Evolutionary conservation across 176 grass and related monocot species (phyloP), one percentile per base, ranked within the genome.

Genomic region (Alloteropsis semialata): DNA sequence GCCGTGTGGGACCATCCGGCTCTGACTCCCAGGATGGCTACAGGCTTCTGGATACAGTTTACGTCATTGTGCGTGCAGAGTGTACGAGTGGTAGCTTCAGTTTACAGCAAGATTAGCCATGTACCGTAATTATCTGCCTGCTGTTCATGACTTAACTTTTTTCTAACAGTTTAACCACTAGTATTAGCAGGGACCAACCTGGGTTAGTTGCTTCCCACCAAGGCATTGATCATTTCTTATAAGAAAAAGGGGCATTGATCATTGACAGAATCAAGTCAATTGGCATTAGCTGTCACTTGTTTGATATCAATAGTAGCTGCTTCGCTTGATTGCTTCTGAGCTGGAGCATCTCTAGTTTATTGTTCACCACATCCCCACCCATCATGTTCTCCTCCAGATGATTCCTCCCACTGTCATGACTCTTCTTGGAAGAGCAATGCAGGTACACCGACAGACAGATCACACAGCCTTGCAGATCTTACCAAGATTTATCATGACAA

Each of bases 341-440:
- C 49, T 68, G 87, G 87, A 80, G 68, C 87, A 74, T 59, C 57
- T 3, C 12, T 16, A 15, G 39, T 75, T 79, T 33, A 66, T 68
- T 48, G 45, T 19, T 37, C 15, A 16, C 8, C 28, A 34, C 30
- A 30, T 32, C 69, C 28, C 25, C 30, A 30, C 24, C 69, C 43
- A 39, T 30, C 82, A 27, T 84, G 76, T 41, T 79, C 37, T 19
- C 3, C 3, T 19, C 3, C 3, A 1, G 11, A 14, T 49, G 67
- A 79, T 79, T 84, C 30, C 1, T 16, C 10, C n/a, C 25, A 7
- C 22, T 65, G 67, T 84, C 10, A 10, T n/a, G 10, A 44, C 21
- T 81, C 49, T 19, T 81, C 49, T 19, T 27, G 8, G 19, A 17
- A 11, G 39, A 74, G 49, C 17, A 80, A 51, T 2, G 27, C 36